Evolutionary conservation across 2,329 filamentous ascomycete genomes (phyloP).

Genomic region (Diplodia scrobiculata): DNA sequence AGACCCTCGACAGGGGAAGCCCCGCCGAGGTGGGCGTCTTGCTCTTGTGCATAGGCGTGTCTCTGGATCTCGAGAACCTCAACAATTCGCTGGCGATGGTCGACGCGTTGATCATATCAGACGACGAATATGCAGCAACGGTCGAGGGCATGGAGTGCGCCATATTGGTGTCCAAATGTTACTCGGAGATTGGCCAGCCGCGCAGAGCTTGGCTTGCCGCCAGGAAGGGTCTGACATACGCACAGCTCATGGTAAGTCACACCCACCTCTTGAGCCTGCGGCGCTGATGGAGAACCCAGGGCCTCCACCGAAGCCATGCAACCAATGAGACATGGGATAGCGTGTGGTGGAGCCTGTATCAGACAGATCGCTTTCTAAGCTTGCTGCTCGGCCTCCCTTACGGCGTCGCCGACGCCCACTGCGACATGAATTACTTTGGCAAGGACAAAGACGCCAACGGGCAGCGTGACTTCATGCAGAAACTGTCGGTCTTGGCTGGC

Average conservation of each 20-base stretch:
- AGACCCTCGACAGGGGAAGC: constrained; percentile 49
- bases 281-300: constrained; percentile 34
- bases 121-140: constrained; percentile 55
- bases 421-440: constrained; percentile 36
- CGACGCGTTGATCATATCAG: constrained; percentile 52
- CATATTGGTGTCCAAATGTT: constrained; percentile 55
- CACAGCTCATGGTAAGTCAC: constrained; percentile 54
- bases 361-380: constrained; percentile 55
- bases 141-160: constrained; percentile 58
- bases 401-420: constrained; percentile 46
- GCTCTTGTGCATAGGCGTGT: constrained; percentile 45
- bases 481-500: constrained; percentile 45
- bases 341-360: constrained; percentile 47
- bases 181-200: constrained; percentile 59
- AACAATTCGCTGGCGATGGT: constrained; percentile 52
- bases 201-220: constrained; percentile 57
- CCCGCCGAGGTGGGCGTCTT: constrained; percentile 44
- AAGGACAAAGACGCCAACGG: constrained; percentile 20
- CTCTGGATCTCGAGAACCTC: constrained; percentile 46
- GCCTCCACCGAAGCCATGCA: constrained; percentile 45
- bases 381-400: constrained; percentile 59
- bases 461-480: constrained; percentile 37
- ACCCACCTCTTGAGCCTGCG: not conserved
- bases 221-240: constrained; percentile 56
- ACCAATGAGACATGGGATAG: constrained; percentile 41